These are phyloP conservation scores for Rhodamnia argentea DNA, from an alignment of 345 rosid species.

Conservation along the genomic window DNA sequence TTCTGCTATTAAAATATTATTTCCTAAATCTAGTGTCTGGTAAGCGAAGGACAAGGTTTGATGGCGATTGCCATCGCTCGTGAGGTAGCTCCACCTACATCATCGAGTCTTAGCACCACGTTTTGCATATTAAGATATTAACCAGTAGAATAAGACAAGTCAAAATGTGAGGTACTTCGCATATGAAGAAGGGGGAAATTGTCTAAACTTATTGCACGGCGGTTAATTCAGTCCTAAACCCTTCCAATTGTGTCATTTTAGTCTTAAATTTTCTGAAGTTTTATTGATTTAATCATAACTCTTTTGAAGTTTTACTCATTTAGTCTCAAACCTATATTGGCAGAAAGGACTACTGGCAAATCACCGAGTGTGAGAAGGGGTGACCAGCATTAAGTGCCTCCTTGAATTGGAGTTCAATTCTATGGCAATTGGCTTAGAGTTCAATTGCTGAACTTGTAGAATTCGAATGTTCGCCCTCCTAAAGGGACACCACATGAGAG, in stretches of 20 bases:
- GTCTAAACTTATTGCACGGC: too few relatives aligned
- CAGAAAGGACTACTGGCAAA: too few relatives aligned
- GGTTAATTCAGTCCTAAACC: too few relatives aligned
- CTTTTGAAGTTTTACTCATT: too few relatives aligned
- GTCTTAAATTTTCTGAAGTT: too few relatives aligned
- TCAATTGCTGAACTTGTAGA: background rate
- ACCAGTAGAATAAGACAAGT: background rate
- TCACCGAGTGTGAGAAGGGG: background rate
- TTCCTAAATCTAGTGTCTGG: background rate
- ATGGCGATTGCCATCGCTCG: background rate
- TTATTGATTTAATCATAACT: too few relatives aligned
- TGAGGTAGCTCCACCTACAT: background rate
- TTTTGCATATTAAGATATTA: background rate
- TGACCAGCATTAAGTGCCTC: background rate
- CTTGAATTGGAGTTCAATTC: background rate
- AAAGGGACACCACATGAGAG: background rate
- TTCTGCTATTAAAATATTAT: background rate
- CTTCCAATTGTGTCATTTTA: too few relatives aligned
- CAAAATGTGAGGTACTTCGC: background rate
- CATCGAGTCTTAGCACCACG: background rate
- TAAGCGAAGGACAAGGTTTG: background rate
- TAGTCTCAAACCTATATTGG: too few relatives aligned
- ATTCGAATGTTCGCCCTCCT: background rate
- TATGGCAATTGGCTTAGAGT: background rate
- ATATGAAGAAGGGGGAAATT: background rate